These are phyloP conservation scores for Kodamaea arcana DNA, from an alignment of 1,139 yeast species.

Conservation along the genomic window DNA sequence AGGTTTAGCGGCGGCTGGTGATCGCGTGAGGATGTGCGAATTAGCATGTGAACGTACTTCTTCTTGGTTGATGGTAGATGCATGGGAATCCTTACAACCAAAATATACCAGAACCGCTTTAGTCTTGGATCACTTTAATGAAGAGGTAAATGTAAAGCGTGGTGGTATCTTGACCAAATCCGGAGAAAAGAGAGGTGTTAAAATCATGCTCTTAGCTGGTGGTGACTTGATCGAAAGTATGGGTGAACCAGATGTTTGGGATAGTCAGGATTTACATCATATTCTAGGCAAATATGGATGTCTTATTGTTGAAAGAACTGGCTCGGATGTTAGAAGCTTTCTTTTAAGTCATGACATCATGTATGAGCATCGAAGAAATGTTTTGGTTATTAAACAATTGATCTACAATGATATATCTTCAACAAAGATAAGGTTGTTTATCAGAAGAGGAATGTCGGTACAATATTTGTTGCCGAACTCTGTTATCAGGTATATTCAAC, in stretches of 20 bases:
- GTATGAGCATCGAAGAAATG: conserved; percentile 94
- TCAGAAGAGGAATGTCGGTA: conserved; percentile 94
- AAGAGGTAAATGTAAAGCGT: conserved; percentile 84
- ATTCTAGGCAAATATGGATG: conserved; percentile 95
- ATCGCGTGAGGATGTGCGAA: conserved; percentile 96
- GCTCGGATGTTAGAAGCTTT: conserved; percentile 91
- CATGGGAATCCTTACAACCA: conserved; percentile 96
- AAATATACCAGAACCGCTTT: conserved; percentile 90
- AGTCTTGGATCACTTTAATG: conserved; percentile 93
- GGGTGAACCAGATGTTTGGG: conserved; percentile 99
- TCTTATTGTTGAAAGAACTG: conserved; percentile 92
- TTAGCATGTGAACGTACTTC: conserved; percentile 96
- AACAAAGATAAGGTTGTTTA: conserved; percentile 86
- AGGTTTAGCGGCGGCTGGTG: conserved; percentile 84
- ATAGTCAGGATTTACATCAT: conserved; percentile 90
- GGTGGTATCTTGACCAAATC: conserved; percentile 78
- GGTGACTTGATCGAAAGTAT: conserved; percentile 96
- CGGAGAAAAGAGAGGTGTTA: conserved; percentile 80
- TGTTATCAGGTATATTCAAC: conserved; percentile 91
- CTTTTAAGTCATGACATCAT: conserved; percentile 88
- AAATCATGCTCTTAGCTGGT: conserved; percentile 94
- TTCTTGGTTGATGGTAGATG: conserved; percentile 98
- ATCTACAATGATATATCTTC: conserved; percentile 95
- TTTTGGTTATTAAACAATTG: conserved; percentile 88
- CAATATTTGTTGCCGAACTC: conserved; percentile 92